phyloP scores from a whole-genome alignment of 805 yeast species.

The Kodamaea hsintzibuensis region DNA sequence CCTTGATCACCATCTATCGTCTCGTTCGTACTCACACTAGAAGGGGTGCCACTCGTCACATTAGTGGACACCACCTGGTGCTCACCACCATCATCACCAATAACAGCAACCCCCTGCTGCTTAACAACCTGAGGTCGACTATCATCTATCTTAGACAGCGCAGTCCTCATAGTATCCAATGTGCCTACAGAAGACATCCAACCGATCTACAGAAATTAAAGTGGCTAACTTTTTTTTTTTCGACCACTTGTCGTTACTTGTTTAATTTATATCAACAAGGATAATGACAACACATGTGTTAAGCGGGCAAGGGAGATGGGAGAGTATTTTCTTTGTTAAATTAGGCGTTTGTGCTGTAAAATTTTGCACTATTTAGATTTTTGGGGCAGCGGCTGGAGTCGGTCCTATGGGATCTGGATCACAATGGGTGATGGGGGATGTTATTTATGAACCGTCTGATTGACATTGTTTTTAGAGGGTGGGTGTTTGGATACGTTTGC shows the following conservation, averaged over 20 bases:
- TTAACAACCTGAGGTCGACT: neutral
- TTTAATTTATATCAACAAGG: slow-evolving; percentile 1
- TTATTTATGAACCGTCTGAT: neutral
- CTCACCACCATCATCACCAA: neutral
- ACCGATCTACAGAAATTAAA: neutral
- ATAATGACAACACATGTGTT: slow-evolving; percentile 2
- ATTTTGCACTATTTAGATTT: neutral
- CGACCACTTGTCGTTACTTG: neutral
- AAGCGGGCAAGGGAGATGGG: slow-evolving; percentile 1
- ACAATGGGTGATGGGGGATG: slow-evolving; percentile 3
- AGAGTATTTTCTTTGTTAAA: neutral
- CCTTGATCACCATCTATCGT: neutral
- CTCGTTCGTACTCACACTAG: neutral
- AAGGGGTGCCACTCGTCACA: neutral
- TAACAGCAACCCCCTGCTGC: neutral
- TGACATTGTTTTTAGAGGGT: neutral
- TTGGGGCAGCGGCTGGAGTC: slow-evolving; percentile 3
- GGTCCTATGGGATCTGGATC: slow-evolving; percentile 4
- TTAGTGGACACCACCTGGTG: neutral
- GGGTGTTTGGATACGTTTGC: neutral
- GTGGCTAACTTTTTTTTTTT: neutral
- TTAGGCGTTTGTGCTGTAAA: slow-evolving; percentile 1
- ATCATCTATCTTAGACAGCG: slow-evolving; percentile 7
- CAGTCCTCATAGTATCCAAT: slow-evolving; percentile 14
- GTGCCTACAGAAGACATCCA: slow-evolving; percentile 16